Conservation (phyloP, 768 basidiomycete species). For the Naganishia randhawae region DNA sequence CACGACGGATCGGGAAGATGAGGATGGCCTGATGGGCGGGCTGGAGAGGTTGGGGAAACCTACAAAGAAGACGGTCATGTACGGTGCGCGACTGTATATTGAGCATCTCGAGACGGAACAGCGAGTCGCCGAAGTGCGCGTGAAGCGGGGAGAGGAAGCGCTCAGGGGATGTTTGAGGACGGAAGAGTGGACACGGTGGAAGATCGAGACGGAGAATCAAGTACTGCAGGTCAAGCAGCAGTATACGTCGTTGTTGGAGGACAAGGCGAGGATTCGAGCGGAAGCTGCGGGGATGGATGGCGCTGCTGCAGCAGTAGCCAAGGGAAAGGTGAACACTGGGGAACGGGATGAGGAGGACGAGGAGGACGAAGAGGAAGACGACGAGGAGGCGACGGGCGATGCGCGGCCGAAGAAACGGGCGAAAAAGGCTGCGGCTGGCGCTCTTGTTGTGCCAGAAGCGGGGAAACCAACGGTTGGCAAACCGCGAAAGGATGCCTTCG, state of each 20-base stretch:
- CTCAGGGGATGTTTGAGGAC: neutral
- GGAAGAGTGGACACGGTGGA: constrained; percentile 15
- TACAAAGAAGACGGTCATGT: constrained; percentile 46
- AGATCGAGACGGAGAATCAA: constrained; percentile 8
- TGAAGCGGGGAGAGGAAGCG: constrained; percentile 12
- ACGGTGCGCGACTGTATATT: constrained; percentile 48
- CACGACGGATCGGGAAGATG: constrained; percentile 42
- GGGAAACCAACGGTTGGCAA: neutral
- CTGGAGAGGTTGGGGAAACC: constrained; percentile 47
- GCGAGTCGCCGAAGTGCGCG: neutral
- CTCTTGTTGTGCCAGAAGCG: neutral
- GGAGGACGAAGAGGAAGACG: constrained; percentile 26
- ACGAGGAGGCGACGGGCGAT: too few relatives aligned
- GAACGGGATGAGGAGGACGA: constrained; percentile 19
- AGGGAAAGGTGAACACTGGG: neutral
- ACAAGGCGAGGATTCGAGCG: constrained; percentile 5
- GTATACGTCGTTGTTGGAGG: constrained; percentile 4
- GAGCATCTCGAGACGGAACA: constrained; percentile 32
- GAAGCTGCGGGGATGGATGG: constrained; percentile 6
- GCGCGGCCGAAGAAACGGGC: constrained; percentile 27
- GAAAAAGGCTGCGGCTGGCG: neutral
- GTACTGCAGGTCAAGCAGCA: neutral
- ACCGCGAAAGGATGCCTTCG: neutral
- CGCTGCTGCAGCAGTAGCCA: neutral
- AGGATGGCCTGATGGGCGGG: constrained; percentile 38